Conservation (phyloP, 2,329 filamentous ascomycete species). For the Zymoseptoria tritici region DNA sequence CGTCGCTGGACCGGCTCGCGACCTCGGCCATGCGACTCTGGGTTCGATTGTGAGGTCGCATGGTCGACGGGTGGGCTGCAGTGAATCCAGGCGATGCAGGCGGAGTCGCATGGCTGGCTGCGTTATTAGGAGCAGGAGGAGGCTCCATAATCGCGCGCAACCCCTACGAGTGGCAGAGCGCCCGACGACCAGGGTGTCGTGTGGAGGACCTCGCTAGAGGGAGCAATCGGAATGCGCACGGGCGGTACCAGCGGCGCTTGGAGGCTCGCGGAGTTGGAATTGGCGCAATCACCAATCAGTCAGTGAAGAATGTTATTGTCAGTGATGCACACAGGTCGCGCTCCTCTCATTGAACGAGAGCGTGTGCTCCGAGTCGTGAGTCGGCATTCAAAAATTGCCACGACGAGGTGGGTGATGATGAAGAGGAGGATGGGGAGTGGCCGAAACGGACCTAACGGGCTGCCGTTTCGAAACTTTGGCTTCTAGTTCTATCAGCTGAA, state of each 20-base stretch:
- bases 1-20: constrained; percentile 15
- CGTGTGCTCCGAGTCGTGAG: background rate
- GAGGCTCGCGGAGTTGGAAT: background rate
- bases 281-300: background rate
- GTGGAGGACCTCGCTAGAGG: background rate
- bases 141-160: background rate
- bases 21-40: constrained; percentile 13
- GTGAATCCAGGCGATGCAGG: background rate
- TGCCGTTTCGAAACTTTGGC: background rate
- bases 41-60: constrained; percentile 11
- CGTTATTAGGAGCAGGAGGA: background rate
- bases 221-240: background rate
- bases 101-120: background rate
- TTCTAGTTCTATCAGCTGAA: background rate
- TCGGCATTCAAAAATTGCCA: background rate
- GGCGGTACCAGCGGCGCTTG: background rate
- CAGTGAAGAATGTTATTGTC: background rate
- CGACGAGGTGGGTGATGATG: background rate
- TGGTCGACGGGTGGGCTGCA: constrained; percentile 1
- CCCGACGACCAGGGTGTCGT: background rate
- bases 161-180: background rate
- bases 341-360: background rate
- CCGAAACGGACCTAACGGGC: background rate
- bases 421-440: background rate
- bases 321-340: background rate